phyloP scores from a whole-genome alignment of 371 early-diverging fungal species.

The Enteropsectra breve region DNA sequence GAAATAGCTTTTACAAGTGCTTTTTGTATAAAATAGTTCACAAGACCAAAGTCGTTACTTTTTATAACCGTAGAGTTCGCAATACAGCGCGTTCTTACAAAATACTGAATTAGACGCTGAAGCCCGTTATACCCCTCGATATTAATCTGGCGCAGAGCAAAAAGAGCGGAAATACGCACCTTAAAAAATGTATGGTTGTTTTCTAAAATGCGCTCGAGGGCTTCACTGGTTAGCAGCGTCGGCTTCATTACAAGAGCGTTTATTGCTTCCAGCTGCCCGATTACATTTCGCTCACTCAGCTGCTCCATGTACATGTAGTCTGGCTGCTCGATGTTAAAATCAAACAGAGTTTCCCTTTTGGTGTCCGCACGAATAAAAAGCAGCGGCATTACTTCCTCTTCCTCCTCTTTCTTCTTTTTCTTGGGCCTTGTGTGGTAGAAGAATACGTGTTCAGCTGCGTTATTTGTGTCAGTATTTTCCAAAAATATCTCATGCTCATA shows the following conservation, averaged over 20 bases:
- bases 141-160: conserved; percentile 64
- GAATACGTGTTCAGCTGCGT: conserved; percentile 27
- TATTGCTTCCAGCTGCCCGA: conserved; percentile 74
- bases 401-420: conserved; percentile 50
- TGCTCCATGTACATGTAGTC: conserved; percentile 91
- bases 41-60: conserved; percentile 56
- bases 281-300: conserved; percentile 80
- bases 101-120: conserved; percentile 59
- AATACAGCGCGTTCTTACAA: conserved; percentile 58
- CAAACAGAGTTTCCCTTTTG: conserved; percentile 79
- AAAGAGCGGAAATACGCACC: conserved; percentile 23
- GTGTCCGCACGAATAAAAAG: conserved; percentile 92
- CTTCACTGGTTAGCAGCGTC: conserved; percentile 21
- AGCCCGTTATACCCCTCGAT: conserved; percentile 66
- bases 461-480: conserved; percentile 1
- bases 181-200: conserved; percentile 73
- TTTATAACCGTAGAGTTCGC: conserved; percentile 59
- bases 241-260: conserved; percentile 31
- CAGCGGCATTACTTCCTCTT: conserved; percentile 63
- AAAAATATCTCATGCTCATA: conserved; percentile 51
- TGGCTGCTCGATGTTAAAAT: conserved; percentile 74
- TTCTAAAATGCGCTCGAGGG: conserved; percentile 61
- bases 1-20: conserved; percentile 51
- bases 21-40: conserved; percentile 58
- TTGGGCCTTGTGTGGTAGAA: conserved; percentile 52